These are phyloP conservation scores for Elsinoe perseae DNA, from an alignment of 2,329 filamentous ascomycete species.

Conservation along the genomic window DNA sequence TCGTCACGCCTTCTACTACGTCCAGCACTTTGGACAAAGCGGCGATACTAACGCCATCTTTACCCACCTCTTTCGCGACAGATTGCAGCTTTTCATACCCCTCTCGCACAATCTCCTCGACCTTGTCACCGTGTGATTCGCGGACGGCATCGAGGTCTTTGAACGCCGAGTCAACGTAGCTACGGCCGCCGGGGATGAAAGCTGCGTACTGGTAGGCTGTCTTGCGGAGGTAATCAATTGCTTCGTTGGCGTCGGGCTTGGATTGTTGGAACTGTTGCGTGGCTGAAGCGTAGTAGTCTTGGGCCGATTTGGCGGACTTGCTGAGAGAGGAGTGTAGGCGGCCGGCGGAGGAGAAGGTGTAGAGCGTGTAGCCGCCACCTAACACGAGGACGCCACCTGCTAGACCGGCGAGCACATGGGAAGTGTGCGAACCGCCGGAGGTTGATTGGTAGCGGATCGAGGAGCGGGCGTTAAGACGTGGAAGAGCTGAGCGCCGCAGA, in stretches of 20 bases:
- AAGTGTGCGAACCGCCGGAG: slow-evolving; percentile 21
- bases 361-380: slow-evolving; percentile 44
- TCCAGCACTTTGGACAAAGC: not conserved
- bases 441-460: slow-evolving; percentile 26
- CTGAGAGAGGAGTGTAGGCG: slow-evolving; percentile 16
- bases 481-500: slow-evolving; percentile 14
- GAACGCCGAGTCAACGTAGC: slow-evolving; percentile 62
- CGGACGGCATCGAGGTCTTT: slow-evolving; percentile 62
- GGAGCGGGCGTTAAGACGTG: slow-evolving; percentile 11
- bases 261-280: slow-evolving; percentile 47
- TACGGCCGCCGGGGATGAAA: slow-evolving; percentile 63
- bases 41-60: slow-evolving; percentile 47
- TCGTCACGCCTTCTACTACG: slow-evolving; percentile 39
- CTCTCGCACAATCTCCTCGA: slow-evolving; percentile 59
- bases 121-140: slow-evolving; percentile 60
- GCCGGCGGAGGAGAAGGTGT: slow-evolving; percentile 43
- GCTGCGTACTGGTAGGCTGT: slow-evolving; percentile 61
- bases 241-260: slow-evolving; percentile 58
- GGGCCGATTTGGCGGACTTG: slow-evolving; percentile 47
- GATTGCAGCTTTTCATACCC: slow-evolving; percentile 61
- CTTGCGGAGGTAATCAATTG: slow-evolving; percentile 56
- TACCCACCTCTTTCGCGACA: slow-evolving; percentile 51
- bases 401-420: slow-evolving; percentile 41
- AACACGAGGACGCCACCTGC: slow-evolving; percentile 45
- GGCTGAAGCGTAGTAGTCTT: slow-evolving; percentile 53